Base-by-base conservation (phyloP, 306 rosid genomes). In the Ochetophila trinervis region DNA sequence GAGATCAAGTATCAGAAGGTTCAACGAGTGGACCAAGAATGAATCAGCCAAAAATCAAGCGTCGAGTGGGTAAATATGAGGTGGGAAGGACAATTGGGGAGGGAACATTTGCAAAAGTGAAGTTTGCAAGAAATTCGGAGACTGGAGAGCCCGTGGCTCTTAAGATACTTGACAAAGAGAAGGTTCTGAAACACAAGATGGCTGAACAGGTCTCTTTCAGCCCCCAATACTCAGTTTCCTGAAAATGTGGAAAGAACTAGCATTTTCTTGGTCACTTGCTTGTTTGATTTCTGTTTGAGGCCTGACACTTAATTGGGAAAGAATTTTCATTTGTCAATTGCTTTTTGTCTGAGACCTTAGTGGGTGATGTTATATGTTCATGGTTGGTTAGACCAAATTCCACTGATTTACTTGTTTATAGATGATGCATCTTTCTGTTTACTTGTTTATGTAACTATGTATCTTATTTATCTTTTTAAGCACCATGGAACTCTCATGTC, bases 151-250 rank as follows among this genome's bases (percentile, higher is more conserved):
- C 75, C 23, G 97, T 86, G 75, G 99, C 99, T 67, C 81, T 93
- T 66, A 93, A 93, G 77, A 93, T 93, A 71, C 91, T 93, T 56
- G 97, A 93, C 79, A 93, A 90, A 74, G 99, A 87, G 78, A 93
- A 93, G 81, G 97, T 90, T 80, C 97, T 93, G 71, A 93, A 84
- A 76, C 97, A 93, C 86, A 93, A 90, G 82, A 89, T 93, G 94
- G 91, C 99, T 72, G 99, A 93, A 48, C 99, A 89, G 97, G 99
- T 90, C 40, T 52, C 55, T 68, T 60, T 55, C 20, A 35, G 22
- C 50, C 21, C 21, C 21, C n/a, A 8, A n/a, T 8, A 11, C 21
- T 36, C 36, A 21, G n/a, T 18, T 32, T 8, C 34, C 34, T n/a
- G 5, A 22, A 15, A 12, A 22, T 4, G 12, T 44, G 45, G 32